Conservation (phyloP, 129 eudicot genomes). For the Flaveria trinervia region DNA sequence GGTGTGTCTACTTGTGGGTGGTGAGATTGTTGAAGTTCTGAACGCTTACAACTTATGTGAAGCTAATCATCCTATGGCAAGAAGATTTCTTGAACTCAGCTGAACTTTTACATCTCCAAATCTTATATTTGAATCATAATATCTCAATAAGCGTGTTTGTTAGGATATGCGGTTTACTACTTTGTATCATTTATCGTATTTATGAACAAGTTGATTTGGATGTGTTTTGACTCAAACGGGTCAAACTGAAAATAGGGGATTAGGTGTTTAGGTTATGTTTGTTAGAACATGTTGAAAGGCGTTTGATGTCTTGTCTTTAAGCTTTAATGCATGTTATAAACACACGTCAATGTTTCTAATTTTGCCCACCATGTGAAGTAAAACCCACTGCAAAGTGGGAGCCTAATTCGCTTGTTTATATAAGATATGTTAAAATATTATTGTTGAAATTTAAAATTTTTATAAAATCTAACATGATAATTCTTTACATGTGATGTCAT, state of each 20-base stretch:
- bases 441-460: too few species aligned
- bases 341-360: too few species aligned
- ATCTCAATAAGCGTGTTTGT: not conserved
- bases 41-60: constrained; percentile 58
- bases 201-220: not conserved
- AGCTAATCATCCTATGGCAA: constrained; percentile 93
- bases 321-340: not conserved
- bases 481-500: too few species aligned
- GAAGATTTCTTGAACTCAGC: constrained; percentile 76
- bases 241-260: not conserved
- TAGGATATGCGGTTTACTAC: not conserved
- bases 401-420: too few species aligned
- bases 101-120: constrained; percentile 17
- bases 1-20: constrained; percentile 81
- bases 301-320: not conserved
- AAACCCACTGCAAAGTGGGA: too few species aligned
- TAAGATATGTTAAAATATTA: too few species aligned
- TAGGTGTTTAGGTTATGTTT: too few species aligned
- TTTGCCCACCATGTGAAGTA: too few species aligned
- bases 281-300: not conserved
- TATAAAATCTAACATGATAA: too few species aligned
- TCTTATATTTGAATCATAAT: not conserved
- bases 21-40: constrained; percentile 83
- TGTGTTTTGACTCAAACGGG: constrained; percentile 9
- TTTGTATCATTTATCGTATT: not conserved